Conservation (phyloP, 768 basidiomycete species). For the Phaeotremella skinneri region DNA sequence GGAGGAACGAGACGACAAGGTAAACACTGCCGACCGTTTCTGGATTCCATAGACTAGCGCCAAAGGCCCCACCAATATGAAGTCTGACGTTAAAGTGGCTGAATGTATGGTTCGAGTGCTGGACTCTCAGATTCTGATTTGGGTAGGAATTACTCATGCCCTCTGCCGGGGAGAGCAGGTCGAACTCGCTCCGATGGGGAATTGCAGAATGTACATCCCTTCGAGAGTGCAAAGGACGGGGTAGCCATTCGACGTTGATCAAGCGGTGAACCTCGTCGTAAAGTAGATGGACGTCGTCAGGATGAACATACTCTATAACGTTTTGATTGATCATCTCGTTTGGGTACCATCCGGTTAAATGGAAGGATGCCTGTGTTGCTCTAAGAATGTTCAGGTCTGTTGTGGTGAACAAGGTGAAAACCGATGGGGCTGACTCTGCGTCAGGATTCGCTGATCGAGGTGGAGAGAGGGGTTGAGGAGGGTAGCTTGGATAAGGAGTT, state of each 20-base stretch:
- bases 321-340: conserved; percentile 38
- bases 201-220: conserved; percentile 32
- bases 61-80: conserved; percentile 44
- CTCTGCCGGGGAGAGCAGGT: conserved; percentile 40
- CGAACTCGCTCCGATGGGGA: conserved; percentile 26
- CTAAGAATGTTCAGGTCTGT: conserved; percentile 41
- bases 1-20: conserved; percentile 30
- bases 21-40: conserved; percentile 28
- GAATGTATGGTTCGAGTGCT: conserved; percentile 30
- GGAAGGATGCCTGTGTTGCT: conserved; percentile 20
- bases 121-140: conserved; percentile 36
- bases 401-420: conserved; percentile 44
- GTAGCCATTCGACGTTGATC: conserved; percentile 24
- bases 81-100: conserved; percentile 40
- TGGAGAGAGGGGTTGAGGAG: background rate
- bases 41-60: conserved; percentile 33
- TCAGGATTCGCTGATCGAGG: background rate
- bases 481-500: background rate
- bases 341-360: conserved; percentile 40
- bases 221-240: conserved; percentile 18
- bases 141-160: conserved; percentile 47
- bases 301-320: conserved; percentile 39
- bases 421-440: conserved; percentile 6
- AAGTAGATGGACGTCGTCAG: conserved; percentile 29
- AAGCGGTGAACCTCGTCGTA: conserved; percentile 31